Evolutionary conservation across 345 rosid species (phyloP), one percentile per base, ranked within the genome.

Genomic region (Ailanthus altissimus): DNA sequence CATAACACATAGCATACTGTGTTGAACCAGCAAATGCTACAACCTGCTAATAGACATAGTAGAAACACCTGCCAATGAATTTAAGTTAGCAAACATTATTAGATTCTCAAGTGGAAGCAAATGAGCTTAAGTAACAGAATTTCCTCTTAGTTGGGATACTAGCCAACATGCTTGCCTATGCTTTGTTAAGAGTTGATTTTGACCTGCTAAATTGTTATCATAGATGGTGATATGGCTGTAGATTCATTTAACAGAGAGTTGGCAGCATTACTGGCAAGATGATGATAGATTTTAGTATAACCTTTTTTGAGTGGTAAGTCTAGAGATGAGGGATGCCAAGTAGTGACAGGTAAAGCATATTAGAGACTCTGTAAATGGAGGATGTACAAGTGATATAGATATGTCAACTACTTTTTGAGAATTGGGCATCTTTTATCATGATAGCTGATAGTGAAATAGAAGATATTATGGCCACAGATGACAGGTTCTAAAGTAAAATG

Each of bases 11-110:
- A 89, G 81, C 94, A 88, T 0, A 91, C 91, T 9, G 97, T 94
- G 86, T 94, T 94, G 91, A 94, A 94, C 98, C 96, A 94, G 81
- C 93, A 85, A 45, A 94, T 92, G 79, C 97, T 94, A 75, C 94
- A 91, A 60, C 98, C 96, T 46, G 94, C 91, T 63, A 87, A 58
- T 83, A 92, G 85, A 70, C 93, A 90, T 25, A 89, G 85, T n/a
- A 91, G 68, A 80, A 92, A 94, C 18, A 92, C 94, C 93, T 91
- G 87, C 83, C 80, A 78, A 21, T 28, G 20, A 25, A 64, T 59
- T 47, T 18, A 65, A 20, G 54, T 62, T 20, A 21, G 23, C 72
- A 56, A 32, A 47, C 46, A 75, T 13, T 15, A 71, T 73, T 42
- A 61, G 49, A 28, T 14, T 11, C 5, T 49, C 14, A 38, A 23